Evolutionary conservation across 139 green algal species (phyloP).

Genomic region (Picochlorum costavermella): DNA sequence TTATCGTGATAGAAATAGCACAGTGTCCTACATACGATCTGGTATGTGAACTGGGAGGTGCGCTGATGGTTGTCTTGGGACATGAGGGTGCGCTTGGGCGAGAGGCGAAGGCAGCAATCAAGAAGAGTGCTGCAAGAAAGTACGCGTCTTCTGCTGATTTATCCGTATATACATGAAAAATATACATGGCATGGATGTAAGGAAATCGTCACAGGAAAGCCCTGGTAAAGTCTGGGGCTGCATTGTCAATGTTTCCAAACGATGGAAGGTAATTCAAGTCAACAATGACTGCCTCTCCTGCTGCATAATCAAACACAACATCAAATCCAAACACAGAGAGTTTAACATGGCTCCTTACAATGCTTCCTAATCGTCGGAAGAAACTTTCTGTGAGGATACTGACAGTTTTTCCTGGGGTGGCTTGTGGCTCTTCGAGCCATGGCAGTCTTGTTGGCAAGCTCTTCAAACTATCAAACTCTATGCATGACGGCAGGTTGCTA

Average conservation of each 20-base stretch:
- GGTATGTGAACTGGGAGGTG: background rate
- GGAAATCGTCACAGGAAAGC: constrained; percentile 6
- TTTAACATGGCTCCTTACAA: constrained; percentile 34
- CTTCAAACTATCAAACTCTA: constrained; percentile 59
- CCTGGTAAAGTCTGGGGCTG: constrained; percentile 12
- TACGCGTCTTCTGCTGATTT: constrained; percentile 4
- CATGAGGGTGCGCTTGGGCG: background rate
- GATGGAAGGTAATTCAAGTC: constrained; percentile 74
- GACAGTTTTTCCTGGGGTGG: background rate
- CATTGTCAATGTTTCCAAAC: constrained; percentile 38
- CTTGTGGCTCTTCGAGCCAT: constrained; percentile 10
- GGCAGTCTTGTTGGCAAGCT: constrained; percentile 45
- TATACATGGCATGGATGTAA: too few relatives aligned
- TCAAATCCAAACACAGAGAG: constrained; percentile 70
- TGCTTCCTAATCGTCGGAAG: constrained; percentile 27
- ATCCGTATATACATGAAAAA: constrained; percentile 6
- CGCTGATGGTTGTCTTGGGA: background rate
- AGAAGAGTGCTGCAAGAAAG: background rate
- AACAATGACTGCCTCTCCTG: constrained; percentile 38
- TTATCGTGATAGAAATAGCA: background rate
- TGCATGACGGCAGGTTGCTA: constrained; percentile 9
- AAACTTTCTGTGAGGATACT: constrained; percentile 13
- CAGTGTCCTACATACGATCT: background rate
- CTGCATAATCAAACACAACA: constrained; percentile 31
- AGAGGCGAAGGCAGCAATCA: background rate